Evolutionary conservation across 2,329 filamentous ascomycete species (phyloP).

Genomic region (Xylaria multiplex): DNA sequence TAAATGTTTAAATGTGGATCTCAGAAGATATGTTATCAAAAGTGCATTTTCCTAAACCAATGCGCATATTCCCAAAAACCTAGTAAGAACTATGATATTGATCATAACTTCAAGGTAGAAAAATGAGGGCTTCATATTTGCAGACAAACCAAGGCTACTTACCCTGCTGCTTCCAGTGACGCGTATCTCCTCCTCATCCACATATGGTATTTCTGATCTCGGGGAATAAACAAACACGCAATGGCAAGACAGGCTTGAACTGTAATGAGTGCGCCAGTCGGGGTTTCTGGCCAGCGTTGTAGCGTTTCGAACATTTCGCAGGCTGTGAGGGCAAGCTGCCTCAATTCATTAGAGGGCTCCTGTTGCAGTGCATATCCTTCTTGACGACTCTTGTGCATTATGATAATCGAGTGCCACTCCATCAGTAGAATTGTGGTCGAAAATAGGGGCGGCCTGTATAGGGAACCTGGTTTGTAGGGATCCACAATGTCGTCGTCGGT

Average conservation of each 20-base stretch:
- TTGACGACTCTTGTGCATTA: slow-evolving; percentile 81
- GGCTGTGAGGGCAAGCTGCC: slow-evolving; percentile 71
- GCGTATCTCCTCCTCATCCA: slow-evolving; percentile 87
- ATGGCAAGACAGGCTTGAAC: slow-evolving; percentile 82
- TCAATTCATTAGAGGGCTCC: slow-evolving; percentile 64
- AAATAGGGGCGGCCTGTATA: slow-evolving; percentile 78
- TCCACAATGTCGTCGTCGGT: slow-evolving; percentile 75
- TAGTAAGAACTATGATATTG: neutral
- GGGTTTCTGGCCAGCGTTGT: slow-evolving; percentile 74
- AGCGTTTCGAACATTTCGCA: slow-evolving; percentile 85
- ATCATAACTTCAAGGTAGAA: neutral
- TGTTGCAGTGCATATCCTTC: slow-evolving; percentile 66
- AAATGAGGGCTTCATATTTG: neutral
- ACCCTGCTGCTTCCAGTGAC: slow-evolving; percentile 81
- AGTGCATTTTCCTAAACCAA: neutral
- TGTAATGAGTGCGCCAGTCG: slow-evolving; percentile 75
- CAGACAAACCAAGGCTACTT: slow-evolving; percentile 50
- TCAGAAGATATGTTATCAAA: neutral
- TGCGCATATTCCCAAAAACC: neutral
- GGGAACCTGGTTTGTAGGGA: slow-evolving; percentile 73
- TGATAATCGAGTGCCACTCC: slow-evolving; percentile 80
- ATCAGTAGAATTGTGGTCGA: slow-evolving; percentile 77
- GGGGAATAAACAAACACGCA: slow-evolving; percentile 80
- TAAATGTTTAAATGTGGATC: neutral
- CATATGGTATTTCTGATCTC: slow-evolving; percentile 74